phyloP scores from a whole-genome alignment of 176 grass and related monocot genomes.

The Musa beccarii region DNA sequence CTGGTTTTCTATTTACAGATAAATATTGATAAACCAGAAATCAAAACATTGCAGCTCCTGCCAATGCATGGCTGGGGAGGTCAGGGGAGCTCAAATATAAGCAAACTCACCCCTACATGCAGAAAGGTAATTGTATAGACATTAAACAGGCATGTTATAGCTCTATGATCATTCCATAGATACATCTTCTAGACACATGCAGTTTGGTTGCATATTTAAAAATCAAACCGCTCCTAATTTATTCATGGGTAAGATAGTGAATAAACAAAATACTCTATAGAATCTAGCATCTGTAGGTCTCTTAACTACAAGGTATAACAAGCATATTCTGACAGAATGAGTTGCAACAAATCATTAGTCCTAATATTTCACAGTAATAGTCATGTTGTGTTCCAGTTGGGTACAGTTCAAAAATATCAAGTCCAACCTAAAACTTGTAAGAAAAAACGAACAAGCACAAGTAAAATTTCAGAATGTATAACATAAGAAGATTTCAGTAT shows the following conservation, averaged over 20 bases:
- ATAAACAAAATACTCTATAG: neutral
- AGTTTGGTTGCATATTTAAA: neutral
- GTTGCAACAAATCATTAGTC: neutral
- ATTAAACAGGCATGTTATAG: neutral
- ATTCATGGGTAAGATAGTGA: neutral
- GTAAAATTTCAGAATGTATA: too few species aligned
- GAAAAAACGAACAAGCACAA: neutral
- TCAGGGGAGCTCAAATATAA: too few species aligned
- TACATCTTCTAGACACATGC: neutral
- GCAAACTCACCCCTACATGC: too few species aligned
- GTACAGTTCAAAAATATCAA: neutral
- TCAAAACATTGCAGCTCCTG: too few species aligned
- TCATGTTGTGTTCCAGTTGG: neutral
- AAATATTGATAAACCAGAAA: too few species aligned
- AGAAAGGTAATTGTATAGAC: neutral
- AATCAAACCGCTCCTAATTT: neutral
- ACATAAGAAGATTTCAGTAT: neutral
- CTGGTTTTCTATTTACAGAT: too few species aligned
- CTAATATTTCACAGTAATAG: neutral
- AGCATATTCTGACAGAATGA: neutral
- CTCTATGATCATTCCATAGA: neutral
- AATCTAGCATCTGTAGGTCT: neutral
- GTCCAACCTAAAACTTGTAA: neutral
- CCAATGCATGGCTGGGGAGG: too few species aligned
- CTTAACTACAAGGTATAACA: neutral